A percentile compares a stretch with the other conserved stretches of the same genome.
Conservation (phyloP, 352 stramenopile genomes). For the Plasmopara viticola region DNA sequence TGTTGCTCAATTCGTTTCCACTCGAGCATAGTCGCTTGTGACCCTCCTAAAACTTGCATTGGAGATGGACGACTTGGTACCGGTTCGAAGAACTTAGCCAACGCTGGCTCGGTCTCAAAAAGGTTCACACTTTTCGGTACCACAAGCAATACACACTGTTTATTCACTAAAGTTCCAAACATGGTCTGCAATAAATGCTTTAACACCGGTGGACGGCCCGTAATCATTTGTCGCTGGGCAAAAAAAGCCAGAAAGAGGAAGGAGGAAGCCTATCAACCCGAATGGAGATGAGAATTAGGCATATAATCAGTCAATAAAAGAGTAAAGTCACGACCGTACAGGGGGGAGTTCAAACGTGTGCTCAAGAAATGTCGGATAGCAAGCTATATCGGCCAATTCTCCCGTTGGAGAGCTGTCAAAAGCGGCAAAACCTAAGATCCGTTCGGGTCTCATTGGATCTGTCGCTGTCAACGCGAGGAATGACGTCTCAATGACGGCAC, state of each 20-base stretch:
- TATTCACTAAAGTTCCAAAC: conserved; percentile 39
- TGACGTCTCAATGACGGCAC: conserved; percentile 64
- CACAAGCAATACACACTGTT: conserved; percentile 40
- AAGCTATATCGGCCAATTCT: conserved; percentile 30
- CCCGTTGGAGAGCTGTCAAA: conserved; percentile 49
- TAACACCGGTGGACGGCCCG: conserved; percentile 34
- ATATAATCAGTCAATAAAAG: background rate
- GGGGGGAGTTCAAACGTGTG: conserved; percentile 48
- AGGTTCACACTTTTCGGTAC: conserved; percentile 43
- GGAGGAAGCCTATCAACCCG: conserved; percentile 20
- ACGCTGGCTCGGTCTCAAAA: conserved; percentile 30
- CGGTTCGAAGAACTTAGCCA: conserved; percentile 56
- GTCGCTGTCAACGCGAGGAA: conserved; percentile 60
- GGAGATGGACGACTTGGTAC: conserved; percentile 15
- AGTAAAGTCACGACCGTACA: conserved; percentile 12
- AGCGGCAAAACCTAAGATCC: conserved; percentile 54
- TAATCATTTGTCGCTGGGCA: conserved; percentile 38
- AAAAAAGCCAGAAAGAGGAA: conserved; percentile 58
- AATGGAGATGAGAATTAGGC: background rate
- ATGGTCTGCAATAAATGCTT: conserved; percentile 48
- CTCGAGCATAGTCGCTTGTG: background rate
- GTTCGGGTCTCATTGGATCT: conserved; percentile 40
- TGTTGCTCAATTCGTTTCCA: conserved; percentile 19
- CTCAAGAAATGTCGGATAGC: conserved; percentile 38
- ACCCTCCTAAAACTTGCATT: conserved; percentile 5